Conservation (phyloP, 2,329 filamentous ascomycete species). For the Xylariaceae sp. region DNA sequence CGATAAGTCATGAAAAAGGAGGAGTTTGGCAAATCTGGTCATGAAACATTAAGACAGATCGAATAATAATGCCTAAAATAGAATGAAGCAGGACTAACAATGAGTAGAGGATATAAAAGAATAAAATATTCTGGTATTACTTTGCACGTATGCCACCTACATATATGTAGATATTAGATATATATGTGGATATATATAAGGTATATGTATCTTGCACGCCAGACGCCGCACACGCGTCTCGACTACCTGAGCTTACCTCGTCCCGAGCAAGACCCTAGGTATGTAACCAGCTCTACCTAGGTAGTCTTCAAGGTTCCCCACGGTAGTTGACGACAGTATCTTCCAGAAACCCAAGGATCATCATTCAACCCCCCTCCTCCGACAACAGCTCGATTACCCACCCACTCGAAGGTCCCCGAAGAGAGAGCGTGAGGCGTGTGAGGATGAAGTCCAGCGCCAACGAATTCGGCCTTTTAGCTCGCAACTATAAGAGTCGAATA, state of each 20-base stretch:
- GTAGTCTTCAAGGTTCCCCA: slow-evolving; percentile 5
- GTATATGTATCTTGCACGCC: too few relatives aligned
- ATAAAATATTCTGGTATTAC: slow-evolving; percentile 20
- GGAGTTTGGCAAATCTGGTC: slow-evolving; percentile 2
- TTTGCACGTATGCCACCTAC: background rate
- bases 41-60: slow-evolving; percentile 10
- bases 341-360: slow-evolving; percentile 19
- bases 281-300: slow-evolving; percentile 4
- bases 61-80: slow-evolving; percentile 8
- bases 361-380: slow-evolving; percentile 23
- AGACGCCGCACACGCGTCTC: slow-evolving; percentile 9
- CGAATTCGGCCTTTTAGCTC: slow-evolving; percentile 12
- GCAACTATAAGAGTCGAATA: slow-evolving; percentile 16
- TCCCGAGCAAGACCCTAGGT: slow-evolving; percentile 16
- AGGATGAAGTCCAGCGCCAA: slow-evolving; percentile 11
- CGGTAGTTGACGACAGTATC: slow-evolving; percentile 23
- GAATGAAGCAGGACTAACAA: background rate
- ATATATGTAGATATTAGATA: too few relatives aligned
- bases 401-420: background rate
- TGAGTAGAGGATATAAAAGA: background rate
- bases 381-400: background rate
- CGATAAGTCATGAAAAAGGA: slow-evolving; percentile 14
- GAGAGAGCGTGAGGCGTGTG: too few relatives aligned
- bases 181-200: too few relatives aligned
- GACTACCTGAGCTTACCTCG: slow-evolving; percentile 22